Base-by-base conservation (phyloP, 2,329 filamentous ascomycete genomes). In the Fusarium sp. region DNA sequence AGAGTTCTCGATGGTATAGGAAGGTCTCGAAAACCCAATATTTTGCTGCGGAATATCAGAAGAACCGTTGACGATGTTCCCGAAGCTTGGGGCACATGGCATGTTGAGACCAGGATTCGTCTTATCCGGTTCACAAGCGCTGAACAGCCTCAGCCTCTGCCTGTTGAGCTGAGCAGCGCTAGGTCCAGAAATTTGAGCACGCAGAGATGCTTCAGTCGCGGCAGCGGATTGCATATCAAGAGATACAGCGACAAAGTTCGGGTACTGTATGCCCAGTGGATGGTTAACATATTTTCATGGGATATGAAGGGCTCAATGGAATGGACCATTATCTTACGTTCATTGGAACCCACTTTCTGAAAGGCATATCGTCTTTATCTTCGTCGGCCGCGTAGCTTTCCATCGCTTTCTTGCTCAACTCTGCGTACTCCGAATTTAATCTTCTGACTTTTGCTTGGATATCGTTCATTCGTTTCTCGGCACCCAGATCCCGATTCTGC, bases 1-100 rank as follows among this genome's bases (percentile, higher is more conserved):
- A 23, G 37, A 31, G 27, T 1, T 23, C 0, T 31, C 21, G 6
- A 55, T 41, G 27, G 37, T 31, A n/a, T 41, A 55, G 11, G 27
- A 1, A 55, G 37, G 51, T 1, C 51, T 42, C 7, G 8, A 1
- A 0, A 23, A 7, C 10, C 1, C 5, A 2, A 0, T 12, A 16
- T 2, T 16, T 6, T 7, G 10, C 6, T 23, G 12, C 3, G 25
- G 16, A 10, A 8, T 19, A 11, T 55, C 51, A 18, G 51, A 41
- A 15, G 6, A 55, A 8, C 51, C 51, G 7, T 23, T 15, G 16
- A 5, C 10, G 21, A 55, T 55, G 10, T 31, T 55, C 3, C 35
- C 21, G 31, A 42, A 55, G 16, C 15, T 41, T 5, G 1, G 11
- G 33, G 23, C 31, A 27, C 31, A 52, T 4, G 23, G 25, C 37